Percentiles rank a stretch among this genome's conserved stretches.
Conservation (phyloP, 1,284 basidiomycete species). For the Apiotrichum mycotoxinovorans region DNA sequence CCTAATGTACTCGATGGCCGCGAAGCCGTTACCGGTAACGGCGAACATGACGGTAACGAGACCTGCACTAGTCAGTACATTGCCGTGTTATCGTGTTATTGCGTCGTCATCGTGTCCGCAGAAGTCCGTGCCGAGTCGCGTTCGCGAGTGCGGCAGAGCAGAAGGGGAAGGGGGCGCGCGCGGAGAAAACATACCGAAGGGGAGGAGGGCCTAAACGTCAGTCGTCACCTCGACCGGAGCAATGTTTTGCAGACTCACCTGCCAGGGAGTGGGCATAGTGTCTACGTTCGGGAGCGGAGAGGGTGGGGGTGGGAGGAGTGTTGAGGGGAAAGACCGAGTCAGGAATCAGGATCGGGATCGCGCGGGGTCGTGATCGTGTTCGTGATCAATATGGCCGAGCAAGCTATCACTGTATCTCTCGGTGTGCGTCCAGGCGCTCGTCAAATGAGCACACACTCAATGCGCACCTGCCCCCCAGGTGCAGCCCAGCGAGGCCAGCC, state of each 20-base stretch:
- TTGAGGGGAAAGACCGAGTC: background rate
- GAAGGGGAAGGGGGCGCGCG: background rate
- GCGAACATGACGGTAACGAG: constrained; percentile 84
- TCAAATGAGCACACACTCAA: constrained; percentile 13
- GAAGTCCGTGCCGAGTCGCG: too few species aligned
- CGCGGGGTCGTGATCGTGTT: too few species aligned
- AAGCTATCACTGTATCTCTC: background rate
- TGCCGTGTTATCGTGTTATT: constrained; percentile 7
- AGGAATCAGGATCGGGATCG: background rate
- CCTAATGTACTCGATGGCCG: constrained; percentile 67
- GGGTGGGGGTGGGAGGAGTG: background rate
- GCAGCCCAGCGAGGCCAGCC: background rate
- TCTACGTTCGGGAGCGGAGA: too few species aligned
- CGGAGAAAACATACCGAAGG: constrained; percentile 63
- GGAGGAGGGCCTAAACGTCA: constrained; percentile 66
- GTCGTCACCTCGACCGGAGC: background rate
- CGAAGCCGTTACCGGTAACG: constrained; percentile 77
- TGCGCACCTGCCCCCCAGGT: background rate
- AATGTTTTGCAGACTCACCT: constrained; percentile 51
- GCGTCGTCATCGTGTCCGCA: too few species aligned
- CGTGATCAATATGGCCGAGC: constrained; percentile 4
- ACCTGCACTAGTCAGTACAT: constrained; percentile 57
- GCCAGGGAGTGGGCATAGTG: constrained; percentile 86
- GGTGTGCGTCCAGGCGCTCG: too few species aligned
- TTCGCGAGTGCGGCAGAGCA: too few species aligned